A percentile compares a stretch with the other conserved stretches of the same genome.
Conservation (phyloP, 1,139 yeast species). For the Ogataea hybrid region DNA sequence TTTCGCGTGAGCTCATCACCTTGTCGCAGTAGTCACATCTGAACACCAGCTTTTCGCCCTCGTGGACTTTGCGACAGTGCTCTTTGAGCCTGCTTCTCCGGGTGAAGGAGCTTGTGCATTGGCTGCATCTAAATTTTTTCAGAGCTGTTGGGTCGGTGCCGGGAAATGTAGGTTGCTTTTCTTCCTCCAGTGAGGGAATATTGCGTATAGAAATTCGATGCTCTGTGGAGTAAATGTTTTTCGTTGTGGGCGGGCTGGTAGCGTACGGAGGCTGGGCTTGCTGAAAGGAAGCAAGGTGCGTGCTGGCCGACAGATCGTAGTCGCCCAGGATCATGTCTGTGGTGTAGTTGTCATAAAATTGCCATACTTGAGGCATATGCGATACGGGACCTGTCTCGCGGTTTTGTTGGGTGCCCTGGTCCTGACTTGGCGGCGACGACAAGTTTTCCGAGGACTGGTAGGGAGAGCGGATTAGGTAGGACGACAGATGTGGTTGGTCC, state of each 20-base stretch:
- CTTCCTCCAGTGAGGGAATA: not conserved
- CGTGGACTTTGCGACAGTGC: slow-evolving; percentile 24
- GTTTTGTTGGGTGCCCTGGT: not conserved
- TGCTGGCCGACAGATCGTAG: not conserved
- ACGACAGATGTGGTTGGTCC: not conserved
- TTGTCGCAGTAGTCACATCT: slow-evolving; percentile 24
- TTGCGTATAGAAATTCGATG: not conserved
- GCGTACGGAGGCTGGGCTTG: not conserved
- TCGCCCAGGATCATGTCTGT: not conserved
- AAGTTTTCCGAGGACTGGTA: not conserved
- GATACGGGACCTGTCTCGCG: not conserved
- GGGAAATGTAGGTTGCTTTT: not conserved
- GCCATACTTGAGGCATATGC: not conserved
- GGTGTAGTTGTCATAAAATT: not conserved
- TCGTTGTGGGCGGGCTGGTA: not conserved
- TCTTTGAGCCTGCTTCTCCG: slow-evolving; percentile 28
- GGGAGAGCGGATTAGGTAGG: not conserved
- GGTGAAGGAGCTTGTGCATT: slow-evolving; percentile 25
- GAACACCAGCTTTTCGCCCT: slow-evolving; percentile 17
- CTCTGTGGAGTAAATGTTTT: not conserved
- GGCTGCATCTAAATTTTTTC: slow-evolving; percentile 19
- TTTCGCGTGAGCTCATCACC: slow-evolving; percentile 21
- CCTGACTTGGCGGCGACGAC: not conserved
- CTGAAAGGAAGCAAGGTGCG: not conserved
- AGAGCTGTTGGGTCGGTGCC: not conserved